Evolutionary conservation across 441 rosid species (phyloP).

Genomic region (Raphanus hybrid): DNA sequence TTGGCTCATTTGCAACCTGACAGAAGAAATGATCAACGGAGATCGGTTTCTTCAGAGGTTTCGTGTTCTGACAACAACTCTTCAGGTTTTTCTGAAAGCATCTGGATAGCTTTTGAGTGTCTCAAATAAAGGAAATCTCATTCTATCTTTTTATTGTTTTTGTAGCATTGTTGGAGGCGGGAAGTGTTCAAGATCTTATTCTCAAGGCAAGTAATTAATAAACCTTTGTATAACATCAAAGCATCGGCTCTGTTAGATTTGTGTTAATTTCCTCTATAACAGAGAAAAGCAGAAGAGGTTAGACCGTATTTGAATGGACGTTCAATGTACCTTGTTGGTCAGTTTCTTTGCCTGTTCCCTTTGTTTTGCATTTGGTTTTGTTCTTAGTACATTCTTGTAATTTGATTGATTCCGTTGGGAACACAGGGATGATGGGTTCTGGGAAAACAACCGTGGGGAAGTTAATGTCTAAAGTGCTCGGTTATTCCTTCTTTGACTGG

Average conservation of each 20-base stretch:
- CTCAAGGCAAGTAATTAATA: slow-evolving; percentile 55
- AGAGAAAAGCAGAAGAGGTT: slow-evolving; percentile 72
- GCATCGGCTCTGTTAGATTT: neutral
- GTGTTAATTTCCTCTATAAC: slow-evolving; percentile 26
- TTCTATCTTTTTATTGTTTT: slow-evolving; percentile 12
- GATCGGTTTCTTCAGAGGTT: slow-evolving; percentile 47
- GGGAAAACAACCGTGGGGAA: slow-evolving; percentile 90
- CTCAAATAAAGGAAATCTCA: neutral
- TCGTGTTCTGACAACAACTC: slow-evolving; percentile 52
- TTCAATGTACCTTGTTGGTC: slow-evolving; percentile 84
- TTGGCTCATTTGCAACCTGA: slow-evolving; percentile 51
- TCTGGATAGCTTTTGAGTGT: slow-evolving; percentile 4
- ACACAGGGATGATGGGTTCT: slow-evolving; percentile 89
- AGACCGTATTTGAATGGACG: slow-evolving; percentile 68
- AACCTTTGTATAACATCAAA: neutral
- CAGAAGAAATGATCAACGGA: slow-evolving; percentile 27
- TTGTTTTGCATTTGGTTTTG: slow-evolving; percentile 17
- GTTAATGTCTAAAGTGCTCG: slow-evolving; percentile 63
- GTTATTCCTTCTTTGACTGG: slow-evolving; percentile 77
- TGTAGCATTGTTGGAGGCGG: slow-evolving; percentile 62
- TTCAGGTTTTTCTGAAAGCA: slow-evolving; percentile 51
- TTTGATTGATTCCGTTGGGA: slow-evolving; percentile 11
- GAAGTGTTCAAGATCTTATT: slow-evolving; percentile 45
- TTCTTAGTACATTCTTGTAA: neutral
- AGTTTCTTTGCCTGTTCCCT: slow-evolving; percentile 47